Base-by-base conservation (phyloP, 176 grass and related monocot genomes). In the Pharus latifolius region DNA sequence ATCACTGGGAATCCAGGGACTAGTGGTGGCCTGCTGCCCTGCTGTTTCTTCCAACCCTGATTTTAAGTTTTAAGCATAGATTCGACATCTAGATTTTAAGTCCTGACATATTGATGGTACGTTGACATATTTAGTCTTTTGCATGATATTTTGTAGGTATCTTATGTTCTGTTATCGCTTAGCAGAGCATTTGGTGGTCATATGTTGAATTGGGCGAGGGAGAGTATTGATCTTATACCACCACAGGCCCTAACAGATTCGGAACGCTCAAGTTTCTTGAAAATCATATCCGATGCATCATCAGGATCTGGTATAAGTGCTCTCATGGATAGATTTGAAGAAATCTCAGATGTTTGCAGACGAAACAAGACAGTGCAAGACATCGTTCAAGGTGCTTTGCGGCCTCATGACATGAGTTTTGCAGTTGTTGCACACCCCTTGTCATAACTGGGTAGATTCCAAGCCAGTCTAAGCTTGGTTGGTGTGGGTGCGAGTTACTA, bases 261-360 rank as follows among this genome's bases (percentile, higher is more conserved):
- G 32, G 96, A 99, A 55, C 75, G 90, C 22, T 77, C 61, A 3
- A 88, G 68, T 40, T 99, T 99, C 65, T 78, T 99, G 46, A 75
- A 76, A 16, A 86, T 82, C 65, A 78, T 99, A 10, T 99, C 87
- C 20, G 90, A 94, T 40, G 96, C 84, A 10, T 83, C 90, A 72
- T 94, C 82, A 4, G 84, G 90, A 52, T 81, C 84, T 60, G 85
- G 73, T 54, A 65, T 84, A 53, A 67, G 69, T 70, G 63, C 73
- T 17, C 55, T 88, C 49, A 84, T 79, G 13, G 82, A 80, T 26
- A 85, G 51, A 65, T 73, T 88, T 49, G 87, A 77, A 28, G 95
- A 99, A 72, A 81, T 99, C 56, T 99, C 95, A 61, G 90, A 91
- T 55, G 95, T 99, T 62, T 94, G 95, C 75, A 78, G 84, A 49